Evolutionary conservation across 306 rosid genomes (phyloP), one percentile per base, ranked within the genome.

Genomic region (Quercus suber): DNA sequence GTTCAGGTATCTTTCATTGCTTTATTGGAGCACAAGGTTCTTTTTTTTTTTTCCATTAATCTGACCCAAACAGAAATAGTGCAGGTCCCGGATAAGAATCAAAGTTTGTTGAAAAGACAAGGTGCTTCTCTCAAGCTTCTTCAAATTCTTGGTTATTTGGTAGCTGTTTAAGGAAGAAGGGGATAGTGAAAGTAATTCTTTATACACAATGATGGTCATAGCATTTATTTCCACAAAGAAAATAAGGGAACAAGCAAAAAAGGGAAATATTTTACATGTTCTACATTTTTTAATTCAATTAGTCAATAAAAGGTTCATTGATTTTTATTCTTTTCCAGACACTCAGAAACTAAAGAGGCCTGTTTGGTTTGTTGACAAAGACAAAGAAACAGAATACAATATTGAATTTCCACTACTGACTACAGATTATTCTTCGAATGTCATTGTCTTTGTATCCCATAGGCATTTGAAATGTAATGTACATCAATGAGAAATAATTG

Each of bases 21-120:
- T 76, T 58, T 78, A 25, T 67, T 75, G 69, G 45, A 55, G 55
- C 21, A 49, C 30, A 33, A 53, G 55, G 35, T 23, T 25, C 69
- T 10, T 53, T 49, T 12, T 13, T 21, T 21, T 23, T 23, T 63
- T 49, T 69, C 33, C 58, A 73, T 75, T 78, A 43, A 77, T 73
- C 80, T 85, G 64, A 73, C 69, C 69, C 69, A 58, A 74, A 63
- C 49, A 56, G 45, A 73, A 76, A 78, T 79, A 76, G 60, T 73
- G 76, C 88, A 83, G 88, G 86, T 56, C 52, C 65, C 31, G 51
- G 61, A 49, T 79, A 65, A 59, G 69, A 67, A 80, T 73, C 79
- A 59, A 80, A 27, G 28, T 14, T 37, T 76, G 57, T 31, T 23
- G 75, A 56, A 57, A 51, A 8, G 23, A 19, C 35, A 61, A 74